Conservation (phyloP, 495 filamentous ascomycete species). For the Cercophora samala region DNA sequence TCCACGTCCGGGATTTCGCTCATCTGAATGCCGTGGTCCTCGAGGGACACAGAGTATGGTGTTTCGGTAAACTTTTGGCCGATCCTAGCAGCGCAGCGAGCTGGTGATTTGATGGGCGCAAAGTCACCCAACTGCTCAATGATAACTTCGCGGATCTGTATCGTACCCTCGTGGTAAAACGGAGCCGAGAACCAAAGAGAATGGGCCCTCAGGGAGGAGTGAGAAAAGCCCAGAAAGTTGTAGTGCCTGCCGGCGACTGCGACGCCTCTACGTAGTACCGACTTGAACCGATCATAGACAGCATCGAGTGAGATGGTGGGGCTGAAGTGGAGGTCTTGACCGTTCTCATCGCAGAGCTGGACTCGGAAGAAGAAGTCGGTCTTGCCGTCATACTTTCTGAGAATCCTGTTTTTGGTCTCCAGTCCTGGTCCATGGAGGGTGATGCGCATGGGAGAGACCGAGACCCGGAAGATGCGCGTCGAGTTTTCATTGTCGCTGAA, state of each 20-base stretch:
- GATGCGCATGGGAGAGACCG: conserved; percentile 66
- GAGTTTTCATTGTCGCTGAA: conserved; percentile 25
- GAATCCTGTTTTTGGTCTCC: conserved; percentile 69
- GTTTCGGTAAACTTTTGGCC: conserved; percentile 85
- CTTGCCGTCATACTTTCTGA: conserved; percentile 64
- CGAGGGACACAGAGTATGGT: conserved; percentile 46
- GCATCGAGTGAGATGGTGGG: conserved; percentile 49
- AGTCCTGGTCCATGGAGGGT: conserved; percentile 66
- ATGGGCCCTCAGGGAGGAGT: conserved; percentile 68
- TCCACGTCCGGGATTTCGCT: conserved; percentile 43
- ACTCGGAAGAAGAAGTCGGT: conserved; percentile 67
- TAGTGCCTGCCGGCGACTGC: conserved; percentile 61
- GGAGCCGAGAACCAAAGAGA: conserved; percentile 73
- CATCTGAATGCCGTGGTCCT: conserved; percentile 34
- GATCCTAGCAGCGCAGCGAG: conserved; percentile 75
- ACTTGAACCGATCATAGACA: conserved; percentile 60
- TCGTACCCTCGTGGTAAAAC: conserved; percentile 49
- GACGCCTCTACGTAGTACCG: conserved; percentile 54
- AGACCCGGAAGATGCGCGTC: conserved; percentile 54
- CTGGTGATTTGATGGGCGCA: conserved; percentile 57
- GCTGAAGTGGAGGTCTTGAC: conserved; percentile 58
- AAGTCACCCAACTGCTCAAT: conserved; percentile 67
- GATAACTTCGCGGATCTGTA: conserved; percentile 48
- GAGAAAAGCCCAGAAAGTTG: conserved; percentile 74
- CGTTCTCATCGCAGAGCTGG: conserved; percentile 66